Conservation (phyloP, 768 basidiomycete species). For the Dioszegia aurantiaca region DNA sequence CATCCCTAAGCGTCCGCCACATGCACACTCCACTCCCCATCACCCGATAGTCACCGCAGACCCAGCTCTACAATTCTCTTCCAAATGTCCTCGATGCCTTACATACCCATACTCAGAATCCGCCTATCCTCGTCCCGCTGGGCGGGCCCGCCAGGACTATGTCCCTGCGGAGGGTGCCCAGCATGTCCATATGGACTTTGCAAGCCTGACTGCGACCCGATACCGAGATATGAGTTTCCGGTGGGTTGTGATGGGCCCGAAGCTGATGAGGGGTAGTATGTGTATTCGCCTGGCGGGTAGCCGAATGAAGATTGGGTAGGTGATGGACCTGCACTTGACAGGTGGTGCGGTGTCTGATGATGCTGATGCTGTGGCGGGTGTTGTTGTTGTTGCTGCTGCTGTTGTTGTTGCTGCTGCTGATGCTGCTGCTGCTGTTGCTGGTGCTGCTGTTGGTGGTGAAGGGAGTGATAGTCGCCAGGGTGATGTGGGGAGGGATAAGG, state of each 20-base stretch:
- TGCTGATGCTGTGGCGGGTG: slow-evolving; percentile 13
- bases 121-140: slow-evolving; percentile 13
- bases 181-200: slow-evolving; percentile 28
- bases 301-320: slow-evolving; percentile 19
- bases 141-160: slow-evolving; percentile 18
- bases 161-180: slow-evolving; percentile 28
- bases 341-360: slow-evolving; percentile 35
- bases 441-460: slow-evolving; percentile 6
- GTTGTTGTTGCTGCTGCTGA: slow-evolving; percentile 2
- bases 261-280: slow-evolving; percentile 23
- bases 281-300: slow-evolving; percentile 21
- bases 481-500: slow-evolving; percentile 19
- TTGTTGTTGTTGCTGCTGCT: slow-evolving; percentile 5
- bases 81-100: not conserved
- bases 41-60: too few relatives aligned
- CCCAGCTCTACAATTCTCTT: too few relatives aligned
- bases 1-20: too few relatives aligned
- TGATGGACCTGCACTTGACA: slow-evolving; percentile 4
- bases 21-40: too few relatives aligned
- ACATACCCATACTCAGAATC: slow-evolving; percentile 20
- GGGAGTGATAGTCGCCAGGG: slow-evolving; percentile 16
- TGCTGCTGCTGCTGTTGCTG: slow-evolving; percentile 22
- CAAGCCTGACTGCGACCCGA: slow-evolving; percentile 17
- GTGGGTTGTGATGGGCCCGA: slow-evolving; percentile 3
- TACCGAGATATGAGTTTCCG: slow-evolving; percentile 13